Base-by-base conservation (phyloP, 1,284 basidiomycete species). In the Ganoderma sinense region DNA sequence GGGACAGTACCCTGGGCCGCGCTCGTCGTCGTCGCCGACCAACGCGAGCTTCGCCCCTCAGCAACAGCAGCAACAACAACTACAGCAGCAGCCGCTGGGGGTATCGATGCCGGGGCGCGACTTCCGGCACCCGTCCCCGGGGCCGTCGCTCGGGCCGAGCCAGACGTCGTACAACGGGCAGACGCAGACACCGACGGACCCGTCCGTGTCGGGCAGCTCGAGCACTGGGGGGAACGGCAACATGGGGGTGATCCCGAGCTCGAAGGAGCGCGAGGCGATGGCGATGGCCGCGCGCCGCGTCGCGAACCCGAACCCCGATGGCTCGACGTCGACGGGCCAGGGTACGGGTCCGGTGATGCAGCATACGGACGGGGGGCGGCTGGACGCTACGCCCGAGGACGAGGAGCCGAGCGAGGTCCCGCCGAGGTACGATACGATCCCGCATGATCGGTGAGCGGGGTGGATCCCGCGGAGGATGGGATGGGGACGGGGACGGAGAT, bases 371-470 rank as follows among this genome's bases (percentile, higher is more conserved):
- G 79, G 69, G 1, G 79, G 79, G 1, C 69, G 79, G 64, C 59
- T 79, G 31, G 76, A 72, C 64, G 70, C 67, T 55, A 76, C 70
- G 48, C 72, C 74, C 0, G 74, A 73, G 65, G 75, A 73, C 56
- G 73, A 73, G 67, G 71, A 60, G 65, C 76, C 75, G 67, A 67
- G 66, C 11, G 81, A 82, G 76, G 74, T 82, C 45, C 81, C 81
- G 48, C 81, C 81, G 48, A 75, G 78, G 60, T 82, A 81, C 64
- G 80, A 82, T 64, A 78, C 76, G 33, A 82, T 82, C 56, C 72
- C 75, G 26, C 67, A 75, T 62, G 75, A 78, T 48, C 56, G 65
- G 60, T 65, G 36, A 39, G 36, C 33, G 33, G 51, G 43, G 43
- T n/a, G n/a, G n/a, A n/a, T 55, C 29, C 18, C 29, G 53, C 1